Percentiles rank a stretch among this genome's conserved stretches.
Evolutionary conservation across 176 grass and related monocot species (phyloP).

Genomic region (Rhynchospora pubera): DNA sequence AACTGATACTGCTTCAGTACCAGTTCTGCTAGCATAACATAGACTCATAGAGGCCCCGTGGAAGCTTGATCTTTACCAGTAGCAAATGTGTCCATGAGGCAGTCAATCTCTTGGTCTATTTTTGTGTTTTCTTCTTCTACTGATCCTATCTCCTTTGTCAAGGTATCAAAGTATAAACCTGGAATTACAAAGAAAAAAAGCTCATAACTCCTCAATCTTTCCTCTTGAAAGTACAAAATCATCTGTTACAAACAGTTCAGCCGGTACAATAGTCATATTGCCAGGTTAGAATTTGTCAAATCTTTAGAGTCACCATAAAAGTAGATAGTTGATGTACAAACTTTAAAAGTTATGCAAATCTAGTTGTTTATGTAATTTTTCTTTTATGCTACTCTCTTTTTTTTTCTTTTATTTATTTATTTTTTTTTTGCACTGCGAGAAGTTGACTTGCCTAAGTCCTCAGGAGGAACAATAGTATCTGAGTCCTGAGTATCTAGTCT

Average conservation of each 20-base stretch:
- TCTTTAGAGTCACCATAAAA: not conserved
- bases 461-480: not conserved
- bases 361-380: not conserved
- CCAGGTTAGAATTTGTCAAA: not conserved
- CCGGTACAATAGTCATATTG: not conserved
- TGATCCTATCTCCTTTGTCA: conserved; percentile 43
- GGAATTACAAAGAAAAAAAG: not conserved
- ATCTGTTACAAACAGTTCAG: no score
- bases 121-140: conserved; percentile 36
- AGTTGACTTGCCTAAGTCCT: conserved; percentile 39
- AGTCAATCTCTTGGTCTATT: conserved; percentile 34
- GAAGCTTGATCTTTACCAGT: conserved; percentile 29
- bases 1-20: not conserved
- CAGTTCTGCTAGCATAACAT: not conserved
- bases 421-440: not conserved
- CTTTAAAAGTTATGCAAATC: not conserved
- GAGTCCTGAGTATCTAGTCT: conserved; percentile 26
- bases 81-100: conserved; percentile 19
- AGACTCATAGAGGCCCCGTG: not conserved
- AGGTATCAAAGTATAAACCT: conserved; percentile 43
- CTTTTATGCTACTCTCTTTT: no score
- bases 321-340: not conserved
- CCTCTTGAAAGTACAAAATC: not conserved
- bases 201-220: not conserved
- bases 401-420: no score